Conservation (phyloP, 805 yeast genomes). For the Wickerhamiella siamensis region DNA sequence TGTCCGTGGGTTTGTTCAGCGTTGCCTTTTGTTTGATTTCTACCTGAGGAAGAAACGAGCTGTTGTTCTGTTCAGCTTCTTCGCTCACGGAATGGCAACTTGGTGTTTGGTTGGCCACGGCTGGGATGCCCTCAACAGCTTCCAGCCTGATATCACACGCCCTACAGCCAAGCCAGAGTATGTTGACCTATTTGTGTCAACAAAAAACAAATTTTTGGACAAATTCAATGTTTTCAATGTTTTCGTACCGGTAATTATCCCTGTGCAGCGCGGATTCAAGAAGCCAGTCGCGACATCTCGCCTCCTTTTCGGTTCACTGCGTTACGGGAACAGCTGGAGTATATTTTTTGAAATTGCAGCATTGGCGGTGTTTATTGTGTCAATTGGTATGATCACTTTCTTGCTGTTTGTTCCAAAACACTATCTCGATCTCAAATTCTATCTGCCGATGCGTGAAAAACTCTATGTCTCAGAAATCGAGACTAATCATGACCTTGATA, state of each 20-base stretch:
- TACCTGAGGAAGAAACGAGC: not conserved
- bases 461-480: constrained; percentile 3
- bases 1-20: not conserved
- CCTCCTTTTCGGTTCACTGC: constrained; percentile 4
- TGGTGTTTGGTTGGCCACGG: not conserved
- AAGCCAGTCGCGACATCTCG: constrained; percentile 1
- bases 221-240: constrained; percentile 1
- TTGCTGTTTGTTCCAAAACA: constrained; percentile 2
- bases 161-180: constrained; percentile 4
- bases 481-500: constrained; percentile 2
- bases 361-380: constrained; percentile 5
- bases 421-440: not conserved
- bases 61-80: not conserved
- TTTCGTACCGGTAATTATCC: constrained; percentile 3
- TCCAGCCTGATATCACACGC: constrained; percentile 5
- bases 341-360: constrained; percentile 5
- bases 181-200: constrained; percentile 5
- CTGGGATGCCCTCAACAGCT: constrained; percentile 1
- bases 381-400: constrained; percentile 2
- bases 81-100: not conserved
- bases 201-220: not conserved
- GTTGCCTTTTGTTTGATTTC: not conserved
- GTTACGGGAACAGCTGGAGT: constrained; percentile 6
- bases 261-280: constrained; percentile 3
- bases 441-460: constrained; percentile 1